Evolutionary conservation across 768 basidiomycete species (phyloP).

Genomic region (Kwoniella mangroviensis): DNA sequence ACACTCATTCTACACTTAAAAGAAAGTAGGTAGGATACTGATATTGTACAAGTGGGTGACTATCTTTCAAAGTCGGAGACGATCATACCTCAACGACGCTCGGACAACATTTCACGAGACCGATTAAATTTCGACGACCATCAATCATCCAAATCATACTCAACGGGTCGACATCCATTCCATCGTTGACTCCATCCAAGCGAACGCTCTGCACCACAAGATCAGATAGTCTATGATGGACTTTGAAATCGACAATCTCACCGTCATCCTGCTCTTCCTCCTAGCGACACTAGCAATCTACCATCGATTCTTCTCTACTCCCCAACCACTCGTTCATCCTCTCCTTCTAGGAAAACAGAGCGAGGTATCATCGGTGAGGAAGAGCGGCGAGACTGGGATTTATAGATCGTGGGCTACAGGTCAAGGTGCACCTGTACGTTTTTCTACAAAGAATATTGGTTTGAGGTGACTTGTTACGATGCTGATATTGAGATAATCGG

Average conservation of each 20-base stretch:
- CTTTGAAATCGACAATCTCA: constrained; percentile 49
- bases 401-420: constrained; percentile 87
- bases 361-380: constrained; percentile 80
- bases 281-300: constrained; percentile 39
- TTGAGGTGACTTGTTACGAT: neutral
- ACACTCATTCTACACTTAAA: neutral
- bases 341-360: constrained; percentile 89
- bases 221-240: constrained; percentile 17
- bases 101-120: no score
- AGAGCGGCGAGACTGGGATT: constrained; percentile 79
- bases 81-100: no score
- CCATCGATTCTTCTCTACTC: constrained; percentile 44
- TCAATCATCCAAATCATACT: no score
- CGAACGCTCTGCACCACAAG: neutral
- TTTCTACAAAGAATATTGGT: neutral
- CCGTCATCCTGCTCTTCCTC: constrained; percentile 40
- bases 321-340: constrained; percentile 75
- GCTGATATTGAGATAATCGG: neutral
- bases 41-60: no score
- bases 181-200: no score
- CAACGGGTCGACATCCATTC: no score
- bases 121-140: no score
- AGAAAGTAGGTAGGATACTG: neutral
- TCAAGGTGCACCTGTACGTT: constrained; percentile 64
- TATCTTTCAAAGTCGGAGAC: no score